Conservation (phyloP, 2,329 filamentous ascomycete genomes). For the Basipetospora chlamydospora region DNA sequence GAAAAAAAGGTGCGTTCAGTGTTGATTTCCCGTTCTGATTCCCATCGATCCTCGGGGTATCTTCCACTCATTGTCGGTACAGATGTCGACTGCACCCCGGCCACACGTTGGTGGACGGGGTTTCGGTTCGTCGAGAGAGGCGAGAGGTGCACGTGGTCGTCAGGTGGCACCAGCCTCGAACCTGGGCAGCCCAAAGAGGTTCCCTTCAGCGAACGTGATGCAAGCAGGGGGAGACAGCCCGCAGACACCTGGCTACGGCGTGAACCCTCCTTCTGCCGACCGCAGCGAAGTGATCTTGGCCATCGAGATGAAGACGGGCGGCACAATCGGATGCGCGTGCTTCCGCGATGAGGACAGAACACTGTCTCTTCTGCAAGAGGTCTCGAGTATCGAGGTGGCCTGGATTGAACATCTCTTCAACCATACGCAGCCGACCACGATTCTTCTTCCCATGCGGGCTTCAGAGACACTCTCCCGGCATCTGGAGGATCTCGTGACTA, state of each 20-base stretch:
- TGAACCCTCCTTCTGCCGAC: too few species aligned
- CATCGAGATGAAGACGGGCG: conserved; percentile 56
- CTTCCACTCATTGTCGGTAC: too few species aligned
- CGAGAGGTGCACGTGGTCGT: neutral
- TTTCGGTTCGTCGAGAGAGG: neutral
- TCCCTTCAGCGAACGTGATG: too few species aligned
- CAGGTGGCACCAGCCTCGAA: too few species aligned
- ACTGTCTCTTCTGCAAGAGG: conserved; percentile 65
- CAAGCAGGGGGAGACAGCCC: too few species aligned
- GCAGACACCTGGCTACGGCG: too few species aligned
- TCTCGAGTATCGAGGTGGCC: conserved; percentile 52
- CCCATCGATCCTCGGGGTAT: too few species aligned
- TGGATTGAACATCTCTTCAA: conserved; percentile 47
- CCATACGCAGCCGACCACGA: conserved; percentile 37
- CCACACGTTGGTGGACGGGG: too few species aligned
- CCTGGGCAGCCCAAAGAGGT: too few species aligned
- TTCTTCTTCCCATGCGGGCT: conserved; percentile 36
- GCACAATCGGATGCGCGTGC: conserved; percentile 69
- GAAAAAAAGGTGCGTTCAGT: too few species aligned
- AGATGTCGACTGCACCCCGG: too few species aligned
- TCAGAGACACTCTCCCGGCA: conserved; percentile 15
- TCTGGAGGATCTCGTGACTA: neutral
- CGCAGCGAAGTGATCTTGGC: conserved; percentile 59
- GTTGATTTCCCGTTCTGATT: too few species aligned
- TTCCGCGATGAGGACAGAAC: conserved; percentile 57